Evolutionary conservation across 2,329 filamentous ascomycete species (phyloP).

Genomic region (Alternaria triticimaculans): DNA sequence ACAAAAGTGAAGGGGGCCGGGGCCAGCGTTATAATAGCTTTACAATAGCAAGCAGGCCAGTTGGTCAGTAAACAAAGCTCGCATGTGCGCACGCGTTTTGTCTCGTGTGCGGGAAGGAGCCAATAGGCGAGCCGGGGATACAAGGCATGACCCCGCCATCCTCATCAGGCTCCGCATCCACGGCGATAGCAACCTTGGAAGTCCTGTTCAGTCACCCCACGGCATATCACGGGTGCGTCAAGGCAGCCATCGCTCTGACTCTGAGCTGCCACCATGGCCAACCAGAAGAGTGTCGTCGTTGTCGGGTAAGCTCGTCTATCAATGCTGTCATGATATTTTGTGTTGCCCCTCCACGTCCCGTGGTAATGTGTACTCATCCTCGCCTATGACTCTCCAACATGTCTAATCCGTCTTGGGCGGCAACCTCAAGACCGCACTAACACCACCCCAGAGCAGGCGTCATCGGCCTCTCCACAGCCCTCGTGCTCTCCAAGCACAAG

Average conservation of each 20-base stretch:
- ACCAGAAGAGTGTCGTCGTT: slow-evolving; percentile 51
- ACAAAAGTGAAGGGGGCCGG: not conserved
- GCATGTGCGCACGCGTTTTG: slow-evolving; percentile 33
- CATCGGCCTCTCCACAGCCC: slow-evolving; percentile 69
- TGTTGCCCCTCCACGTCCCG: not conserved
- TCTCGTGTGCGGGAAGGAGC: slow-evolving; percentile 24
- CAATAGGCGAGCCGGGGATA: slow-evolving; percentile 24
- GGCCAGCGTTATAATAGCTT: not conserved
- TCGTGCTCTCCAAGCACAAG: slow-evolving; percentile 64
- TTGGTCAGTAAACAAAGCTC: slow-evolving; percentile 22
- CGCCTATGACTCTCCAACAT: not conserved
- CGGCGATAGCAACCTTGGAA: not conserved
- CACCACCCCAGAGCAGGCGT: slow-evolving; percentile 64
- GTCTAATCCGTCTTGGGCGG: not conserved
- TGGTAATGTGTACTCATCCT: not conserved
- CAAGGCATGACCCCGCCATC: slow-evolving; percentile 20
- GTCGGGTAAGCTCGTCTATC: slow-evolving; percentile 51
- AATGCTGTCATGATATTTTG: not conserved
- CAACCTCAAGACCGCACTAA: slow-evolving; percentile 11
- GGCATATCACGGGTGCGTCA: slow-evolving; percentile 11
- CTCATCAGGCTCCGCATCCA: not conserved
- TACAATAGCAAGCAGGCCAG: not conserved
- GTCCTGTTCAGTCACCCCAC: not conserved
- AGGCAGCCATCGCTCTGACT: slow-evolving; percentile 10
- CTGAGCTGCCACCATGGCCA: slow-evolving; percentile 15